A percentile compares a stretch with the other conserved stretches of the same genome.
Evolutionary conservation across 805 yeast species (phyloP).

Genomic region (Debaryomyces maramus): DNA sequence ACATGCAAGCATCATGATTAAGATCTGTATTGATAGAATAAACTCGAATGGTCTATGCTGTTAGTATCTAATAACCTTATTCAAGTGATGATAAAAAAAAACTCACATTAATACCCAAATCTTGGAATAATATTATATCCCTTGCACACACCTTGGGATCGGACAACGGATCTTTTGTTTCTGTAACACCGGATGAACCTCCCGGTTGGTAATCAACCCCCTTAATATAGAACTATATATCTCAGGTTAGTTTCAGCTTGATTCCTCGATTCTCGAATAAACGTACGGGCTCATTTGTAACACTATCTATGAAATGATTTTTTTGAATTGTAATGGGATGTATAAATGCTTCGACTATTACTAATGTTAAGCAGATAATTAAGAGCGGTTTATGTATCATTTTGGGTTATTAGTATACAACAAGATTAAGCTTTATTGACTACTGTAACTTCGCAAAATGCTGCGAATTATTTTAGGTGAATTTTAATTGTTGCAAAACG

Average conservation of each 20-base stretch:
- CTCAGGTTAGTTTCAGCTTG: conserved; percentile 14
- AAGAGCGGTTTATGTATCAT: too few relatives aligned
- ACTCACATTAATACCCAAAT: conserved; percentile 68
- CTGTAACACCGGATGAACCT: conserved; percentile 76
- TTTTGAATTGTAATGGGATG: conserved; percentile 72
- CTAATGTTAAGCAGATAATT: neutral
- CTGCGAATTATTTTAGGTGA: too few relatives aligned
- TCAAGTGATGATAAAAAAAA: neutral
- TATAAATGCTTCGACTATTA: conserved; percentile 23
- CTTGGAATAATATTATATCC: conserved; percentile 78
- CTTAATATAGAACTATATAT: conserved; percentile 65
- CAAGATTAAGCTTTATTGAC: too few relatives aligned
- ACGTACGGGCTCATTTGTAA: conserved; percentile 68
- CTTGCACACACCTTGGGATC: conserved; percentile 73
- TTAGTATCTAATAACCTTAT: neutral
- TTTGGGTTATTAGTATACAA: too few relatives aligned
- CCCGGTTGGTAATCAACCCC: conserved; percentile 98
- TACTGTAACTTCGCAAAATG: too few relatives aligned
- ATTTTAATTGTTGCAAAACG: conserved; percentile 3
- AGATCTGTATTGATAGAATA: conserved; percentile 82
- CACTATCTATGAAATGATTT: conserved; percentile 71
- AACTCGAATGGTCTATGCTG: conserved; percentile 65
- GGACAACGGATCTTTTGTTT: conserved; percentile 68
- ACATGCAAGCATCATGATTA: conserved; percentile 89
- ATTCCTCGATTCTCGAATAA: neutral